phyloP scores from a whole-genome alignment of 2,329 filamentous ascomycete genomes.

The Epichloe brachyelytri region DNA sequence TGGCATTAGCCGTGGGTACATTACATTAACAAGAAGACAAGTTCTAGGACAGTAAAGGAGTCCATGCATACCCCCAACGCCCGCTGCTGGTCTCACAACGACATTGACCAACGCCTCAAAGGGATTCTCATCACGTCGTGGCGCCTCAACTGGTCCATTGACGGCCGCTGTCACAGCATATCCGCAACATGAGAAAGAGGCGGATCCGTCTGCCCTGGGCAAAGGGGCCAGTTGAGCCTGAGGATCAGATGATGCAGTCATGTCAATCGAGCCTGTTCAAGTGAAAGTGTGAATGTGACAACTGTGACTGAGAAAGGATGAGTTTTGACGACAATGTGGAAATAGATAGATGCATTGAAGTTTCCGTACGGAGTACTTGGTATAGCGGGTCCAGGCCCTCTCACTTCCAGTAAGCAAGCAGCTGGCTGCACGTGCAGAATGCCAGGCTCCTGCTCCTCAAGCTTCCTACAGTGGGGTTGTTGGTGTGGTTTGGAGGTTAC shows the following conservation, averaged over 20 bases:
- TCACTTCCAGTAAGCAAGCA: too few relatives aligned
- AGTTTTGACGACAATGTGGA: neutral
- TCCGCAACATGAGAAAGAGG: constrained; percentile 59
- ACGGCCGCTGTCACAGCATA: constrained; percentile 76
- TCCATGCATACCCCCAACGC: constrained; percentile 55
- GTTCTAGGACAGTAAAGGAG: neutral
- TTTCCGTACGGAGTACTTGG: neutral
- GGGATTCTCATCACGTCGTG: constrained; percentile 76
- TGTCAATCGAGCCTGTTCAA: constrained; percentile 14
- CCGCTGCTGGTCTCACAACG: constrained; percentile 72
- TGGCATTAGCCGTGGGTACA: neutral
- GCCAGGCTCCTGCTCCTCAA: too few relatives aligned
- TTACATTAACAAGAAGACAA: too few relatives aligned
- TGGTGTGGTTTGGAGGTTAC: too few relatives aligned
- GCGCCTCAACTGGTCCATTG: constrained; percentile 86
- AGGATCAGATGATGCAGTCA: constrained; percentile 35
- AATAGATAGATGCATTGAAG: neutral
- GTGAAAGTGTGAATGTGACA: neutral
- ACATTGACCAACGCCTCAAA: constrained; percentile 88
- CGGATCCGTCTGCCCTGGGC: constrained; percentile 65
- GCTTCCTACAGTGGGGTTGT: too few relatives aligned
- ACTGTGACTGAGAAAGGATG: neutral
- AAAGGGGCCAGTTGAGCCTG: constrained; percentile 45
- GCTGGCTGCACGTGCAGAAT: too few relatives aligned
- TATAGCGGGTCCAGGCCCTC: neutral